phyloP scores from a whole-genome alignment of 805 yeast genomes.

The Yarrowia sp. region DNA sequence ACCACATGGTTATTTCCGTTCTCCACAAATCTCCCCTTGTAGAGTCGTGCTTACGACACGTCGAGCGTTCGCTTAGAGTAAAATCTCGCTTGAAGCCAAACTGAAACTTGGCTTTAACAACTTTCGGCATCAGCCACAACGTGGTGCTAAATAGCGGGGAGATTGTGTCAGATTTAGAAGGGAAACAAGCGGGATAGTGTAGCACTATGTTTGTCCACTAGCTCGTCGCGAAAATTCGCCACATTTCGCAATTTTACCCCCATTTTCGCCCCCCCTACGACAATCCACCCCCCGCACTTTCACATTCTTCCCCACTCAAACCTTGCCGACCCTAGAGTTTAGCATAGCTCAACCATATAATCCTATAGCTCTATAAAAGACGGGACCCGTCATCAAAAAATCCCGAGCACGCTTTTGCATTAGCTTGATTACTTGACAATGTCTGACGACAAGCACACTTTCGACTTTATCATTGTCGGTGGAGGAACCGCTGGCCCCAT shows the following conservation, averaged over 20 bases:
- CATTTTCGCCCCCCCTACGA: neutral
- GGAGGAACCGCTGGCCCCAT: constrained; percentile 41
- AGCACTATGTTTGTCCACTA: too few species aligned
- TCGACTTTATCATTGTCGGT: constrained; percentile 36
- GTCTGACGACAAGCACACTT: constrained; percentile 28
- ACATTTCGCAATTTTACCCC: too few species aligned
- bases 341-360: neutral
- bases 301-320: constrained; percentile 25
- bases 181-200: too few species aligned
- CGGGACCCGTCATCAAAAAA: neutral
- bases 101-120: neutral
- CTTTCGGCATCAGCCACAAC: neutral
- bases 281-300: constrained; percentile 9
- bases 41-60: neutral
- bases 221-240: neutral
- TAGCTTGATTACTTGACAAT: constrained; percentile 5
- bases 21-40: too few species aligned
- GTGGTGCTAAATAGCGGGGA: neutral
- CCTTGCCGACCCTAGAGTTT: neutral
- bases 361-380: neutral
- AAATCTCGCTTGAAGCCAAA: constrained; percentile 3
- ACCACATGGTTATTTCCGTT: too few species aligned
- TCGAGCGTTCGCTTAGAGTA: neutral
- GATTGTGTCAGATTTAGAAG: too few species aligned
- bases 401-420: neutral